Evolutionary conservation across 768 basidiomycete genomes (phyloP), one percentile per base, ranked within the genome.

Genomic region (Tulasnella sp.): DNA sequence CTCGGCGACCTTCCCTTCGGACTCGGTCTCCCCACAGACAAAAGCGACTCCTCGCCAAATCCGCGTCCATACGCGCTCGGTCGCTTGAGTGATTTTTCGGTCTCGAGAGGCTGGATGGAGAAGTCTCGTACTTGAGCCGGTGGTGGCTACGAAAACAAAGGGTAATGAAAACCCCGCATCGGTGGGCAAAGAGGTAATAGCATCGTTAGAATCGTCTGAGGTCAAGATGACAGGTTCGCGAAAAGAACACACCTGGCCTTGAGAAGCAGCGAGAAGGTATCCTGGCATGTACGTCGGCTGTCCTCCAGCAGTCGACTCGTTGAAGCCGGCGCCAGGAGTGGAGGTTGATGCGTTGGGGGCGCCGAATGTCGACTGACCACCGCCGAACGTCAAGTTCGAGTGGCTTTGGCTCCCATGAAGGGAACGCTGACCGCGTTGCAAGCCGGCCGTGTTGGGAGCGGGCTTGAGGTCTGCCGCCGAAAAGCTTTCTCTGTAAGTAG

Each of bases 31-130:
- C 46, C 48, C 28, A 46, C 76, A 18, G 76, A 48, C 48, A 77
- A 44, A 50, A 77, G 58, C 11, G 76, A 77, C 44, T 77, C 76
- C 76, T 77, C 76, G 37, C 76, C 76, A 60, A 77, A 77, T 18
- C 76, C 76, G 9, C 76, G 42, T 34, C 76, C 76, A 58, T 48
- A 77, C 2, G 31, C 54, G 40, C 46, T 50, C 7, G 76, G 31
- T 31, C 76, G 24, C 48, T 77, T 77, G 12, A 77, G 44, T 20
- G 76, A 48, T 8, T 58, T 46, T 40, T 77, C 76, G 48, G 46
- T 77, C 14, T 77, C 76, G 24, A 77, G 58, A 44, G 76, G 76
- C 37, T 50, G 76, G 24, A 77, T 37, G 42, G 76, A 54, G 48
- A 77, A 77, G 11, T 58, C 54, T 20, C 54, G 76, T 11, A 54